Base-by-base conservation (phyloP, 2,329 filamentous ascomycete species). In the Dothideomycetes sp. region DNA sequence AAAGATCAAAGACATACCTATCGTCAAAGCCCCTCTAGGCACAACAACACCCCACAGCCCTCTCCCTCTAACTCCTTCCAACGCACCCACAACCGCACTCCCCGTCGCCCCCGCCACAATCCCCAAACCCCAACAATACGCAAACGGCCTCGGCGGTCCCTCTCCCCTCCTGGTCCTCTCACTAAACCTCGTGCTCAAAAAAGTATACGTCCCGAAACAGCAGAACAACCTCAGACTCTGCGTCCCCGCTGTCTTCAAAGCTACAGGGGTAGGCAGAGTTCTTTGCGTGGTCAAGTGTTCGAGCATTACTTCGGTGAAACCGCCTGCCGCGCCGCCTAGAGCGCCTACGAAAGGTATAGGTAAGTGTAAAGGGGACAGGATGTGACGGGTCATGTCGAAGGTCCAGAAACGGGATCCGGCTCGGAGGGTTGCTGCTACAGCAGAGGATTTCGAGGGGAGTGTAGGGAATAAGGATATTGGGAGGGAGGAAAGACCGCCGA, bases 141-240 rank as follows among this genome's bases (percentile, higher is more conserved):
- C 44, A 31, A 47, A 47, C 1, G 36, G 41, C 10, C 39, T 41
- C 9, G 47, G 45, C 2, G 42, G 41, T 19, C n/a, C n/a, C n/a
- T n/a, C n/a, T n/a, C n/a, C n/a, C n/a, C n/a, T n/a, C n/a, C n/a
- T n/a, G n/a, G 41, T 25, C 15, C 35, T 41, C 13, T 30, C 27
- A 19, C 42, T 44, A 12, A 45, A 34, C 18, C 17, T 38, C 22
- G 40, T 47, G 22, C 35, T 44, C 12, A 49, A 20, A 16, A 41
- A 45, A 15, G 45, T 47, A 23, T 42, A 49, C 2, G 43, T 45
- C 4, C 45, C 47, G 7, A 49, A 49, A 28, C 45, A 47, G 5
- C 47, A 19, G 16, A 49, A 47, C 9, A 49, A 24, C 13, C 37
- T 41, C 5, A 47, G 25, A 10, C 33, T 41, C 9, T 47, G 47